Base-by-base conservation (phyloP, 768 basidiomycete genomes). In the Hemileccinum impolitum region DNA sequence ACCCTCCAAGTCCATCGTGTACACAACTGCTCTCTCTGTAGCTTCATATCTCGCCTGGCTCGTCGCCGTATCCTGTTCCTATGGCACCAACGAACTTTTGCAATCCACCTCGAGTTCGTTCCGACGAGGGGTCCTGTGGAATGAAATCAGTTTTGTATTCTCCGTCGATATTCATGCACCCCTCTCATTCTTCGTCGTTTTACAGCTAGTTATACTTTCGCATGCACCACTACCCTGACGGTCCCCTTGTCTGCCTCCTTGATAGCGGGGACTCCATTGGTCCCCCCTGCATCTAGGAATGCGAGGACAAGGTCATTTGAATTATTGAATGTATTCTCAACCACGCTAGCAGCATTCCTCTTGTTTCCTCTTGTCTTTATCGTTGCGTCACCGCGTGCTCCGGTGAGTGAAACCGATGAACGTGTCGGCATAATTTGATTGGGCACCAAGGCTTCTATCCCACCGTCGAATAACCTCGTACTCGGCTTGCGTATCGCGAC, bases 201-300 rank as follows among this genome's bases (percentile, higher is more conserved):
- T 26, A 51, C 50, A 87, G 85, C 78, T 43, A 75, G 75, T 17
- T 25, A 61, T n/a, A 77, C 80, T 9, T 88, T 89, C 61, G 71
- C 81, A 12, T 88, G 86, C 59, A 75, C 82, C 15, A 81, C 86
- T 1, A 70, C 80, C 6, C 76, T 78, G 51, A 85, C 87, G 4
- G 71, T 87, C 15, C 78, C 84, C 17, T 64, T 88, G 45, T 87
- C 85, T 53, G 72, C 80, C 32, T 79, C 85, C 3, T 64, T 87
- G 45, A 76, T 75, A 49, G 75, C 75, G 23, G 67, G 55, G 13
- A 47, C 39, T 6, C n/a, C 56, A n/a, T 28, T 31, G 1, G 34
- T 15, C 5, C 12, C 56, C n/a, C 43, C 48, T 37, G 38, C 55
- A 12, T 51, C 57, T 42, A 82, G 80, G 65, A 70, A 72, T 42